Conservation (phyloP, 2,329 filamentous ascomycete genomes). For the Cladophialophora immunda region DNA sequence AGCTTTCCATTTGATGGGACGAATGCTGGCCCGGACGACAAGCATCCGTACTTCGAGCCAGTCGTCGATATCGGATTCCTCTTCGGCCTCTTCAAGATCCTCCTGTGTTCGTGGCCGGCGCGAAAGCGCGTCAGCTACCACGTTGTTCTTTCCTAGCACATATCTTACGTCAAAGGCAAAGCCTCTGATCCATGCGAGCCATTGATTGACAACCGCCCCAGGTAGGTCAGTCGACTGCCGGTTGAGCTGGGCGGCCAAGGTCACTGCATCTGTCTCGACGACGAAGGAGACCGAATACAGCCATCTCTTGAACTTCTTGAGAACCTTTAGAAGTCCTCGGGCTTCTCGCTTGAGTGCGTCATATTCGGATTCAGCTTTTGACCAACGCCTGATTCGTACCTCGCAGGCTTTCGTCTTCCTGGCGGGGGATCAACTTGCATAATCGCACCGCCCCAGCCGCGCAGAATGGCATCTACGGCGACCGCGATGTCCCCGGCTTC, state of each 20-base stretch:
- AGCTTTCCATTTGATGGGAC: background rate
- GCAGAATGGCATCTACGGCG: too few species aligned
- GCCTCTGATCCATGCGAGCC: background rate
- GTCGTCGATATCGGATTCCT: slow-evolving; percentile 10
- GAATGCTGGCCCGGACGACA: background rate
- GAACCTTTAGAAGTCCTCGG: background rate
- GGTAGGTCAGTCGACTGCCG: background rate
- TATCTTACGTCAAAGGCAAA: slow-evolving; percentile 5
- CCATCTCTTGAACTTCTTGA: slow-evolving; percentile 16
- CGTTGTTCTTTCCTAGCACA: background rate
- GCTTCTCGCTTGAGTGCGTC: background rate
- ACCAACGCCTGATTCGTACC: too few species aligned
- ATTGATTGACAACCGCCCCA: background rate
- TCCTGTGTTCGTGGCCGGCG: background rate
- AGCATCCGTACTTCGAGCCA: slow-evolving; percentile 7
- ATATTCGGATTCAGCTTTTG: background rate
- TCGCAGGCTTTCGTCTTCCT: too few species aligned
- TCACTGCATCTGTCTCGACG: background rate
- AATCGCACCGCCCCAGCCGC: too few species aligned
- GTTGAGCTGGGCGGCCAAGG: background rate
- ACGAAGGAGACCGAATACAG: background rate
- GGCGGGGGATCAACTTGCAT: too few species aligned
- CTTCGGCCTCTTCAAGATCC: background rate
- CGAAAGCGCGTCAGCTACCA: background rate
- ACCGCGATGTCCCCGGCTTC: too few species aligned